Percentiles rank a stretch among this genome's conserved stretches.
These are phyloP conservation scores for Herpetomonas tarakana DNA, from an alignment of 208 protist species.

Conservation along the genomic window DNA sequence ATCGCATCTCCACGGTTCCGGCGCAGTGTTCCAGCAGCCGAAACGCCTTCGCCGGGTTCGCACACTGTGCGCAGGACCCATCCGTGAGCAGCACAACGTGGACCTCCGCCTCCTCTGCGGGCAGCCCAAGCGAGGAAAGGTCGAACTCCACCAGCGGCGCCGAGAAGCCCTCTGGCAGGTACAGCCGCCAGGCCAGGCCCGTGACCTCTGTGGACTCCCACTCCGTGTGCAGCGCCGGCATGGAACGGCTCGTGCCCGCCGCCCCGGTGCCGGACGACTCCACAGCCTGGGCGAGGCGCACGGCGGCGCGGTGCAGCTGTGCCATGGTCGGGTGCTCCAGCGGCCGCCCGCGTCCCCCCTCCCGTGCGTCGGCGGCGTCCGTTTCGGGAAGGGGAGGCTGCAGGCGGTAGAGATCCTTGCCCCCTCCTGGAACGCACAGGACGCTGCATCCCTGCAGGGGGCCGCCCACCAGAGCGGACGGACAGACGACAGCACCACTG, in stretches of 20 bases:
- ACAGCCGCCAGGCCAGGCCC: slow-evolving; percentile 6
- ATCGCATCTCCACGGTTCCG: neutral
- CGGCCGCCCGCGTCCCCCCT: neutral
- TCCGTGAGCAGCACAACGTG: slow-evolving; percentile 33
- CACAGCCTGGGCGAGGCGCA: neutral
- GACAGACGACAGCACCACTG: neutral
- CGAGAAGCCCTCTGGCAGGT: slow-evolving; percentile 6
- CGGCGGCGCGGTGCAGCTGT: neutral
- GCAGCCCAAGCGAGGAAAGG: neutral
- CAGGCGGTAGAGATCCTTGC: slow-evolving; percentile 7
- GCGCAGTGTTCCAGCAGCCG: slow-evolving; percentile 22
- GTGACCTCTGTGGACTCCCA: neutral
- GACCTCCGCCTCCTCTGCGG: neutral
- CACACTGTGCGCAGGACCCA: slow-evolving; percentile 33
- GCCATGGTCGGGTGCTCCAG: neutral
- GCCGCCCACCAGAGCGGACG: neutral
- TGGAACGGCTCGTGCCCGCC: neutral
- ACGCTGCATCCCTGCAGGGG: neutral
- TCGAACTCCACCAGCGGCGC: slow-evolving; percentile 10
- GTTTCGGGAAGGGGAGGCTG: neutral
- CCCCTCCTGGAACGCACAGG: neutral
- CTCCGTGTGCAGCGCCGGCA: slow-evolving; percentile 1
- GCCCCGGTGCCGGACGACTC: neutral
- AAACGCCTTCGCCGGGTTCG: slow-evolving; percentile 39
- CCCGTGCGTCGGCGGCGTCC: neutral